Conservation (phyloP, 768 basidiomycete species). For the Termitomyces sp. region DNA sequence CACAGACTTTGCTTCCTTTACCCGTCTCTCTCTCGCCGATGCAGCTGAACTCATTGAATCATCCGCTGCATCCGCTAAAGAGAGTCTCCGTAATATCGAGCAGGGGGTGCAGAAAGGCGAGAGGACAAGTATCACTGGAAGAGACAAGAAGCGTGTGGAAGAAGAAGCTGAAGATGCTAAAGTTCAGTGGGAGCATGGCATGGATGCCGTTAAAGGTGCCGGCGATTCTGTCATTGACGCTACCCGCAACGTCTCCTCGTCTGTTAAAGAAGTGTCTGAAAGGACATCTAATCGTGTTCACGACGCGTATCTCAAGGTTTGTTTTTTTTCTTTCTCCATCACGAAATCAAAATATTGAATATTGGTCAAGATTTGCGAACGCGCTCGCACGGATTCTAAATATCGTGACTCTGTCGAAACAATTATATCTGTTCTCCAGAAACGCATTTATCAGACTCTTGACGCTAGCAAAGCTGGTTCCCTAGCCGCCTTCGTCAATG, state of each 20-base stretch:
- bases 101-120: conserved; percentile 54
- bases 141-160: conserved; percentile 43
- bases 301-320: conserved; percentile 49
- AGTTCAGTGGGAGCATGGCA: conserved; percentile 56
- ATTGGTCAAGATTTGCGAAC: conserved; percentile 48
- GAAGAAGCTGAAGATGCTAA: conserved; percentile 41
- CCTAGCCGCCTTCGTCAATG: conserved; percentile 51
- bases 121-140: conserved; percentile 45
- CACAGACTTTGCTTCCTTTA: conserved; percentile 59
- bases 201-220: conserved; percentile 56
- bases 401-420: conserved; percentile 55
- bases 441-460: conserved; percentile 52
- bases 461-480: conserved; percentile 40
- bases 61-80: conserved; percentile 45
- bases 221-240: conserved; percentile 55
- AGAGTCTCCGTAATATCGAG: conserved; percentile 49
- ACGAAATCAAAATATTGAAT: neutral
- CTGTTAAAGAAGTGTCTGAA: conserved; percentile 38
- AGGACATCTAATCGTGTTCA: conserved; percentile 36
- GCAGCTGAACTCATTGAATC: conserved; percentile 54
- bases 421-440: conserved; percentile 49
- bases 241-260: conserved; percentile 35
- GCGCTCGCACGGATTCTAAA: conserved; percentile 53
- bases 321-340: neutral
- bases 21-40: conserved; percentile 60